Conservation (phyloP, 1,284 basidiomycete species). For the Kwoniella shivajii region DNA sequence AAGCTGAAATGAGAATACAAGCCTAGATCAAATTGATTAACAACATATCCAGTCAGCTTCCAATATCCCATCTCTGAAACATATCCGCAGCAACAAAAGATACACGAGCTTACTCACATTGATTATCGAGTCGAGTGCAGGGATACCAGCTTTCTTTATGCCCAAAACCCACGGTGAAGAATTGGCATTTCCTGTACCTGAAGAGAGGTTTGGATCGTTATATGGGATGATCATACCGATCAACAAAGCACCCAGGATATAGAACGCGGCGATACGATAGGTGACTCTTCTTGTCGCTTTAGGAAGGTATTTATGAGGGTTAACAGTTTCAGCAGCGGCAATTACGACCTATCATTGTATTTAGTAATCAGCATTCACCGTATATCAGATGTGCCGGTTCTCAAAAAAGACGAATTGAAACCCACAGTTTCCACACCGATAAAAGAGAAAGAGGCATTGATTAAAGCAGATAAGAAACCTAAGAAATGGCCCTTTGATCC, state of each 20-base stretch:
- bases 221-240: conserved; percentile 74
- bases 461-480: conserved; percentile 11
- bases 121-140: conserved; percentile 70
- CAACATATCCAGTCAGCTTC: background rate
- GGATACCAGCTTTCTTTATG: conserved; percentile 67
- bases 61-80: background rate
- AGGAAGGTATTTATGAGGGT: conserved; percentile 23
- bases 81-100: background rate
- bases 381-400: background rate
- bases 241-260: conserved; percentile 60
- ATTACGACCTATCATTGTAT: conserved; percentile 5
- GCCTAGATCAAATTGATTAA: conserved; percentile 55
- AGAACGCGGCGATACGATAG: conserved; percentile 67
- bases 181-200: conserved; percentile 60
- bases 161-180: conserved; percentile 68
- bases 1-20: conserved; percentile 77
- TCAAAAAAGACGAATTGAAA: background rate
- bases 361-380: background rate
- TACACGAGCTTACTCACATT: conserved; percentile 55
- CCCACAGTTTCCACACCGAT: conserved; percentile 13
- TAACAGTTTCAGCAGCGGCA: conserved; percentile 31
- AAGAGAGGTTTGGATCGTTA: conserved; percentile 59
- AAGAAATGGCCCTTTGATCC: conserved; percentile 12
- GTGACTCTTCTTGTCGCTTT: conserved; percentile 56
- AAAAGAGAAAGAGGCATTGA: conserved; percentile 14